Base-by-base conservation (phyloP, 225 moss, liverwort and hornwort species). In the Sphagnum contortum region DNA sequence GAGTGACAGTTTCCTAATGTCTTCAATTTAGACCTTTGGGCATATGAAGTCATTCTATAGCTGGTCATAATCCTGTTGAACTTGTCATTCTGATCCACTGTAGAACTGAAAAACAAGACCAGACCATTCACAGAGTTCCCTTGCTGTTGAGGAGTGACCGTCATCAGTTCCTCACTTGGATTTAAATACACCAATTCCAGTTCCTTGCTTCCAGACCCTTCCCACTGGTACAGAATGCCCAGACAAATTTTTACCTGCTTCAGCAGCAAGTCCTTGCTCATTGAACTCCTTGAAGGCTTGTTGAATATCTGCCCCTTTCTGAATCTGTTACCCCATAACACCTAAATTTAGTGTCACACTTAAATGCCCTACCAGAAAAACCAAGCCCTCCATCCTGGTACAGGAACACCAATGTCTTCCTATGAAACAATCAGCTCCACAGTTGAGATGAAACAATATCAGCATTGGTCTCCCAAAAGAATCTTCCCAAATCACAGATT, bases 181-280 rank as follows among this genome's bases (percentile, higher is more conserved):
- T 29, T 29, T 29, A 29, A 29, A 29, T 29, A 29, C 1, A 29
- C 29, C 29, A 29, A 29, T 29, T 29, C 29, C 29, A 29, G 29
- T 29, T 29, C 29, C 29, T 29, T 29, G 29, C 29, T 29, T 29
- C 29, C 29, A 29, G 29, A 29, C 29, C 29, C 29, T 29, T 29
- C 29, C 29, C 29, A 29, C 29, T 29, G 29, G 29, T 29, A 29
- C 0, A 48, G 53, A 12, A 49, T 67, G 55, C 61, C 64, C 65
- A 65, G n/a, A 3, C 46, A 62, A 59, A 59, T 29, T 65, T 44
- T 68, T 72, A 91, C 89, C 89, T 81, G 79, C 71, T 80, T 83
- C 87, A 61, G 83, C 85, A 58, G 77, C 81, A 61, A 70, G 62
- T 47, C 81, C 77, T 69, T 82, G 71, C 63, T 83, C 73, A 50